These are phyloP conservation scores for Phialophora macrospora DNA, from an alignment of 2,329 filamentous ascomycete genomes.

Conservation along the genomic window DNA sequence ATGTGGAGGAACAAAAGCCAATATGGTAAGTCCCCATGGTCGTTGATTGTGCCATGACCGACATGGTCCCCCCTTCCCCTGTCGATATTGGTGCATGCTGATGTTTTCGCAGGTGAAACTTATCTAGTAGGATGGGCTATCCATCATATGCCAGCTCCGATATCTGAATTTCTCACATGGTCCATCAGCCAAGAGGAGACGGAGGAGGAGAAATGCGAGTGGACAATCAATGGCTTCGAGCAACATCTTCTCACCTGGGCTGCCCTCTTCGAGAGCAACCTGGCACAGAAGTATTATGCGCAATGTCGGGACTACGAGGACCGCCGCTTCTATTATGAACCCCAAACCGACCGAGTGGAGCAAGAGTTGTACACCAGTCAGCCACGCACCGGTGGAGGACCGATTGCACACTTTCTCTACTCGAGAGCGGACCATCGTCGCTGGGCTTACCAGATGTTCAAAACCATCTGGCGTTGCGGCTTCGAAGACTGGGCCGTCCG, in stretches of 20 bases:
- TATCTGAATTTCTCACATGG: conserved; percentile 24
- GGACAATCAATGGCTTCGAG: conserved; percentile 24
- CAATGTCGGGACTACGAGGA: background rate
- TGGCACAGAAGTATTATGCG: conserved; percentile 7
- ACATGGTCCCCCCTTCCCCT: background rate
- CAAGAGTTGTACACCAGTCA: conserved; percentile 4
- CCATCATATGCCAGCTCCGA: conserved; percentile 1
- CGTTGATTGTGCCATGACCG: background rate
- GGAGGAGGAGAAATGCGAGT: conserved; percentile 5
- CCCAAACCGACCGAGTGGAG: background rate
- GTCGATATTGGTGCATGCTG: background rate
- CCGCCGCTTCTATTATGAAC: background rate
- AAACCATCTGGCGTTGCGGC: conserved; percentile 5
- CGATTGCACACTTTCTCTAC: conserved; percentile 4
- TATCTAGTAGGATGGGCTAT: conserved; percentile 28
- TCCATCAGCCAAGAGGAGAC: conserved; percentile 17
- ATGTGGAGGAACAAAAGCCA: conserved; percentile 4
- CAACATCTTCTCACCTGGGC: conserved; percentile 25
- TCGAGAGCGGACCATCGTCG: conserved; percentile 10
- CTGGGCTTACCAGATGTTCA: conserved; percentile 13
- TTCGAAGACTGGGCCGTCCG: conserved; percentile 1
- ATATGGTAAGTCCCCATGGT: conserved; percentile 1
- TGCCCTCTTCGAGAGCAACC: conserved; percentile 23
- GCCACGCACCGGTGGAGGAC: background rate
- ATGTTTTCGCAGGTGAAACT: conserved; percentile 6